A percentile compares a stretch with the other conserved stretches of the same genome.
Conservation (phyloP, 176 grass and related monocot species). For the Raddia guianensis region DNA sequence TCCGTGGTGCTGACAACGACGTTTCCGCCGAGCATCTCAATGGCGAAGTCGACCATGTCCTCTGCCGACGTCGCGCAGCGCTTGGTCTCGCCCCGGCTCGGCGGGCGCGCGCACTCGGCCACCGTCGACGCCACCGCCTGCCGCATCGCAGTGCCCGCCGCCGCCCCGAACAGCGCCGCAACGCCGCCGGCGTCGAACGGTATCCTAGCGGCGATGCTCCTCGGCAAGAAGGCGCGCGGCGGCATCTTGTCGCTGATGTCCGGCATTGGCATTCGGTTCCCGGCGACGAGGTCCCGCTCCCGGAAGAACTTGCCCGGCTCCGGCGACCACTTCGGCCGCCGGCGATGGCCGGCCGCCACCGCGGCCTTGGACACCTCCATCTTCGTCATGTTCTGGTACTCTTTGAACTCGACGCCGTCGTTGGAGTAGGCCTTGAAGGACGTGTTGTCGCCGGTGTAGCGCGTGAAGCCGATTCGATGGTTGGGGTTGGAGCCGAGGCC, state of each 20-base stretch:
- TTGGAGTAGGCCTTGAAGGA: slow-evolving; percentile 64
- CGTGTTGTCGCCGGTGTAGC: slow-evolving; percentile 52
- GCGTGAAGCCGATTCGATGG: slow-evolving; percentile 58
- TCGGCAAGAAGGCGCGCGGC: slow-evolving; percentile 51
- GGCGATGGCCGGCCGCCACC: background rate
- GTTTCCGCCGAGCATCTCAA: slow-evolving; percentile 59
- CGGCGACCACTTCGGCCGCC: slow-evolving; percentile 40
- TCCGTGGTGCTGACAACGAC: slow-evolving; percentile 50
- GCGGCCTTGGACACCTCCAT: slow-evolving; percentile 38
- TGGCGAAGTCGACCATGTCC: slow-evolving; percentile 68
- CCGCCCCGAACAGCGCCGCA: slow-evolving; percentile 41
- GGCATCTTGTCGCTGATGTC: slow-evolving; percentile 59
- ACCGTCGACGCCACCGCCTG: slow-evolving; percentile 53
- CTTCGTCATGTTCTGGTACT: slow-evolving; percentile 62
- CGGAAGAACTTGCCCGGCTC: slow-evolving; percentile 69
- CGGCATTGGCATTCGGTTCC: slow-evolving; percentile 60
- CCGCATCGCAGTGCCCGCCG: slow-evolving; percentile 48
- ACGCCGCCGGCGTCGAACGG: slow-evolving; percentile 47
- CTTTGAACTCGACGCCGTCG: slow-evolving; percentile 57
- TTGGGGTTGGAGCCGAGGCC: slow-evolving; percentile 61
- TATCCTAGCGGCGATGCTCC: slow-evolving; percentile 51
- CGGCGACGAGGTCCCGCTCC: slow-evolving; percentile 50
- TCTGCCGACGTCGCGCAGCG: slow-evolving; percentile 59
- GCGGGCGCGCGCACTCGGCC: slow-evolving; percentile 47
- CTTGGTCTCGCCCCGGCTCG: slow-evolving; percentile 62